These are phyloP conservation scores for Porcisia deanei DNA, from an alignment of 208 protist species.

Conservation along the genomic window DNA sequence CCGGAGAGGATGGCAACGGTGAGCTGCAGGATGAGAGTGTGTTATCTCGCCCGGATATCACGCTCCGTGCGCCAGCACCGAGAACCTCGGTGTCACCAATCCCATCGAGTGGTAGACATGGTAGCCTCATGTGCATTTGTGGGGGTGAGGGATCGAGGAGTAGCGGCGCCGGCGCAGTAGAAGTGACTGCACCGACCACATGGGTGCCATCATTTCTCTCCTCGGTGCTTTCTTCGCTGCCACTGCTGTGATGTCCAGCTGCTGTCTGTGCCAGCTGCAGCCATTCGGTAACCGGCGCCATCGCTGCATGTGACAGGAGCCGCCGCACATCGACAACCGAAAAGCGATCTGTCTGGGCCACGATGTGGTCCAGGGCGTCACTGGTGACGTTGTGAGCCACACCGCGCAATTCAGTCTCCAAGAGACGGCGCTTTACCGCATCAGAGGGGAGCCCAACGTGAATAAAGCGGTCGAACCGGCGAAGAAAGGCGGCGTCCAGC, in stretches of 20 bases:
- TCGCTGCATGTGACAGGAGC: conserved; percentile 91
- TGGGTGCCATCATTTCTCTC: not conserved
- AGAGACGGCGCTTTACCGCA: conserved; percentile 33
- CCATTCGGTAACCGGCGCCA: conserved; percentile 91
- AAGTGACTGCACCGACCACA: not conserved
- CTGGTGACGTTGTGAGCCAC: conserved; percentile 43
- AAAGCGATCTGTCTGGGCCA: conserved; percentile 65
- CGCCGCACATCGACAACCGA: conserved; percentile 94
- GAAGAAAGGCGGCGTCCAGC: conserved; percentile 84
- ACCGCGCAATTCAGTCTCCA: conserved; percentile 34
- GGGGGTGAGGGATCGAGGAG: not conserved
- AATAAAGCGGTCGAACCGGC: conserved; percentile 89
- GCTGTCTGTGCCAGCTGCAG: conserved; percentile 40
- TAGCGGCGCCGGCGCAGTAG: conserved; percentile 1
- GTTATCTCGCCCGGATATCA: not conserved
- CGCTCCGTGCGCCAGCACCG: not conserved
- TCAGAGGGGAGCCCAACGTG: conserved; percentile 79
- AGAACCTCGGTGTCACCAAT: not conserved
- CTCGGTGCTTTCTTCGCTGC: not conserved
- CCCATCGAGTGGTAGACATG: not conserved
- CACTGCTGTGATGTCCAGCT: conserved; percentile 28
- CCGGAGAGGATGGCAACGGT: not conserved
- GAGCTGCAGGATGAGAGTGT: not conserved
- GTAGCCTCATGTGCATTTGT: not conserved
- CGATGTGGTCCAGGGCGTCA: conserved; percentile 45